Percentiles rank a stretch among this genome's conserved stretches.
phyloP scores from a whole-genome alignment of 176 grass and related monocot genomes.

The Stipa capillata region DNA sequence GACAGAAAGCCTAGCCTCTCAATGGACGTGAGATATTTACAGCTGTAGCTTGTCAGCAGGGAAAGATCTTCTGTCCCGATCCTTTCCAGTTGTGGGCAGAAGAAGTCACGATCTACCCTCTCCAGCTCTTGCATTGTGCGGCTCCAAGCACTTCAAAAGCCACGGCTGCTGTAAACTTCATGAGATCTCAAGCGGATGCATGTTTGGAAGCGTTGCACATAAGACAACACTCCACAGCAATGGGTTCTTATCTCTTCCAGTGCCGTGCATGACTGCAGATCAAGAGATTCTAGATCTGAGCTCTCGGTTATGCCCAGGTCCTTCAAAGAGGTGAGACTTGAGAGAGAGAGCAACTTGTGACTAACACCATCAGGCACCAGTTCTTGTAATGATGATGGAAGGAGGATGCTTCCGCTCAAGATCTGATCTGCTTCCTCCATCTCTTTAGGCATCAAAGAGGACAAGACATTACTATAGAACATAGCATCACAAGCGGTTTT shows the following conservation, averaged over 20 bases:
- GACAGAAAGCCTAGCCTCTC: neutral
- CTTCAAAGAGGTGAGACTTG: slow-evolving; percentile 3
- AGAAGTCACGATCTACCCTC: neutral
- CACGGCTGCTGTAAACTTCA: neutral
- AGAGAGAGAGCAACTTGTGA: neutral
- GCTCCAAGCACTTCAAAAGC: slow-evolving; percentile 4
- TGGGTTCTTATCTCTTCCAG: slow-evolving; percentile 9
- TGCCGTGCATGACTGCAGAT: neutral
- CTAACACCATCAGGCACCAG: neutral
- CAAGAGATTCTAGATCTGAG: neutral
- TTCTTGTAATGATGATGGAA: slow-evolving; percentile 5
- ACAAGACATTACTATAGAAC: too few species aligned
- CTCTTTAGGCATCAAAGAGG: neutral
- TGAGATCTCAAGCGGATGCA: neutral
- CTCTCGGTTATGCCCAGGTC: slow-evolving; percentile 8
- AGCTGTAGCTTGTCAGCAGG: neutral
- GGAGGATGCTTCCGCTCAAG: neutral
- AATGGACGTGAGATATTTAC: neutral
- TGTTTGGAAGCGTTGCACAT: slow-evolving; percentile 7
- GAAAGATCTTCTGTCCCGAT: slow-evolving; percentile 7
- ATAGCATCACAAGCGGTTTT: too few species aligned
- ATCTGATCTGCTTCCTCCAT: neutral
- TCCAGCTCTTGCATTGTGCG: neutral
- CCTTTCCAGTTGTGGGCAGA: neutral
- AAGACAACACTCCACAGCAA: neutral